A percentile compares a stretch with the other conserved stretches of the same genome.
Conservation (phyloP, 176 grass and related monocot genomes). For the Pharus latifolius region DNA sequence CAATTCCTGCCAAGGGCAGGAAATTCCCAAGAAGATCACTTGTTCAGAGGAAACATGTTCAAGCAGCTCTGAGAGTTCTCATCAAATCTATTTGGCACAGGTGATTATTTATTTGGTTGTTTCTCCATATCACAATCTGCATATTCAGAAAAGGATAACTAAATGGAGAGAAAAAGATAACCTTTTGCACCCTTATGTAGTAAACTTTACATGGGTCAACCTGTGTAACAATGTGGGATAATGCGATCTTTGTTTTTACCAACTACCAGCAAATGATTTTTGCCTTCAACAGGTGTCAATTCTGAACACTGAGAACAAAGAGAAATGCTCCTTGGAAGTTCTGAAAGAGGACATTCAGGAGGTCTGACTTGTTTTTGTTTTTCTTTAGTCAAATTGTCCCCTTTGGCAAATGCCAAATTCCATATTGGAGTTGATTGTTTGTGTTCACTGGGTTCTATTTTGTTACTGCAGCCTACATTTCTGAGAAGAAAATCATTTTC, state of each 20-base stretch:
- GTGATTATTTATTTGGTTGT: conserved; percentile 9
- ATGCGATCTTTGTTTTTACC: background rate
- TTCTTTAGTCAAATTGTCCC: conserved; percentile 18
- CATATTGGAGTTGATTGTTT: conserved; percentile 7
- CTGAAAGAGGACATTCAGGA: conserved; percentile 68
- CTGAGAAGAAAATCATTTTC: conserved; percentile 50
- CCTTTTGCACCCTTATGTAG: background rate
- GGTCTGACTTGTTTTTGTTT: conserved; percentile 24
- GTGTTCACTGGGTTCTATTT: background rate
- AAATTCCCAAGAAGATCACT: conserved; percentile 1
- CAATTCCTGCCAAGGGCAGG: conserved; percentile 19
- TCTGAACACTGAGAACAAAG: conserved; percentile 52
- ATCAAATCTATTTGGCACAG: conserved; percentile 80
- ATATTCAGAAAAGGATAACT: background rate
- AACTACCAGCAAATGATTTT: conserved; percentile 2
- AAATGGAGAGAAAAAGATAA: no score
- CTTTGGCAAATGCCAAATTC: background rate
- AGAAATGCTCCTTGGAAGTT: conserved; percentile 34
- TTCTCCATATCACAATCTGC: no score
- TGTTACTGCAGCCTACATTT: conserved; percentile 60
- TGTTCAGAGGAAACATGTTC: conserved; percentile 23
- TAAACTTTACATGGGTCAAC: background rate
- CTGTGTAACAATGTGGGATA: background rate
- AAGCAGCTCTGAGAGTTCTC: conserved; percentile 25
- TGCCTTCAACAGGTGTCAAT: conserved; percentile 55